phyloP scores from a whole-genome alignment of 257 asterid genomes.

The Solanum virginianum region DNA sequence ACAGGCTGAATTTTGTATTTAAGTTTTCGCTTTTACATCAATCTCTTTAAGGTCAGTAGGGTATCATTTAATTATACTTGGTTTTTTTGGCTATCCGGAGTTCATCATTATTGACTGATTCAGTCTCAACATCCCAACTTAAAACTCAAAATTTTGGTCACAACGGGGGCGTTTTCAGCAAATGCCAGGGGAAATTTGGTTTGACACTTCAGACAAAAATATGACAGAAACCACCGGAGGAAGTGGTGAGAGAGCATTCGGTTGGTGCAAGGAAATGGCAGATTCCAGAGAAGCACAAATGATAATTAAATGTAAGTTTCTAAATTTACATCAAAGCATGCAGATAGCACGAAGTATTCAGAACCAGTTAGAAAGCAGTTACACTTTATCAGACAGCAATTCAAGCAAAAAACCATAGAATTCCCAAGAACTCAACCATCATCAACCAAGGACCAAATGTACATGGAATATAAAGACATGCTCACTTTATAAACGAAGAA shows the following conservation, averaged over 20 bases:
- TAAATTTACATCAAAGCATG: neutral
- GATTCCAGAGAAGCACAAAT: neutral
- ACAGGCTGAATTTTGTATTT: slow-evolving; percentile 27
- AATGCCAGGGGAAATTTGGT: neutral
- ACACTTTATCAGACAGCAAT: neutral
- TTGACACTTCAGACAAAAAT: neutral
- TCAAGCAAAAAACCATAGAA: neutral
- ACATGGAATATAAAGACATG: neutral
- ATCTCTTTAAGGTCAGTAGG: neutral
- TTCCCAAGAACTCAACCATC: neutral
- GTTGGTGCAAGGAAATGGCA: neutral
- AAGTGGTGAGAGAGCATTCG: neutral
- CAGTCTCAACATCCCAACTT: neutral
- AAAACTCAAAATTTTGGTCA: neutral
- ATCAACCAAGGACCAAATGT: neutral
- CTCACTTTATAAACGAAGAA: neutral
- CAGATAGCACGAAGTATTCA: neutral
- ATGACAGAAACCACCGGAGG: neutral
- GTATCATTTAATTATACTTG: neutral
- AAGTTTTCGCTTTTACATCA: neutral
- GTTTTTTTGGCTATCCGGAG: neutral
- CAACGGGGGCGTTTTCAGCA: neutral
- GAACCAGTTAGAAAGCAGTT: neutral
- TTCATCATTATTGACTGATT: neutral
- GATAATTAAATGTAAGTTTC: neutral